Percentiles rank a stretch among this genome's conserved stretches.
Evolutionary conservation across 1,139 yeast species (phyloP).

Genomic region (Yamadazyma triangularis): DNA sequence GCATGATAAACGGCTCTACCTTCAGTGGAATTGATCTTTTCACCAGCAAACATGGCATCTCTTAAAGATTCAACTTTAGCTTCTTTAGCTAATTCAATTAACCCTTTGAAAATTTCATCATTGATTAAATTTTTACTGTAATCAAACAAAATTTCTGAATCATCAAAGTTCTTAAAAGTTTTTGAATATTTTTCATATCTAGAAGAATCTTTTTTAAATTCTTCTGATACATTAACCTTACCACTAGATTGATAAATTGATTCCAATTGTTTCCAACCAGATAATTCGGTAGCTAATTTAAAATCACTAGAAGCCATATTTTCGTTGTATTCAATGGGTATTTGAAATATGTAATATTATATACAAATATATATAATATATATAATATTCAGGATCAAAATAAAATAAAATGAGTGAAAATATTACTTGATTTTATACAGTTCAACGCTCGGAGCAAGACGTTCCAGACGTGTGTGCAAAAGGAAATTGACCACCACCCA

Average conservation of each 20-base stretch:
- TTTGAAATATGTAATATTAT: too few relatives aligned
- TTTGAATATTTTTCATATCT: conserved; percentile 75
- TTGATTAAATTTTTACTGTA: conserved; percentile 91
- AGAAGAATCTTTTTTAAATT: conserved; percentile 66
- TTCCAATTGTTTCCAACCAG: conserved; percentile 83
- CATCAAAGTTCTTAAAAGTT: conserved; percentile 79
- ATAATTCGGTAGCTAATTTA: conserved; percentile 67
- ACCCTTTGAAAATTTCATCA: conserved; percentile 67
- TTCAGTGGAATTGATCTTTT: conserved; percentile 92
- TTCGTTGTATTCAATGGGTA: too few relatives aligned
- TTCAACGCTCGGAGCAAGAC: too few relatives aligned
- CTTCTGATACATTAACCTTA: conserved; percentile 72
- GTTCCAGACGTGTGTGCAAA: too few relatives aligned
- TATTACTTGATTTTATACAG: too few relatives aligned
- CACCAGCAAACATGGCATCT: conserved; percentile 88
- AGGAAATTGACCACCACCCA: too few relatives aligned
- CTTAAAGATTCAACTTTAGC: conserved; percentile 84
- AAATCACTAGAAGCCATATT: conserved; percentile 34
- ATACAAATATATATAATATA: too few relatives aligned
- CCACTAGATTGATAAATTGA: conserved; percentile 61
- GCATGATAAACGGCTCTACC: conserved; percentile 95
- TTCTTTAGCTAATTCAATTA: conserved; percentile 81
- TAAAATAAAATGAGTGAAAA: too few relatives aligned
- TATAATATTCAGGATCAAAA: too few relatives aligned
- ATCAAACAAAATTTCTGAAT: conserved; percentile 85